A percentile compares a stretch with the other conserved stretches of the same genome.
These are phyloP conservation scores for Moricandia arvensis DNA, from an alignment of 345 rosid genomes.

Conservation along the genomic window DNA sequence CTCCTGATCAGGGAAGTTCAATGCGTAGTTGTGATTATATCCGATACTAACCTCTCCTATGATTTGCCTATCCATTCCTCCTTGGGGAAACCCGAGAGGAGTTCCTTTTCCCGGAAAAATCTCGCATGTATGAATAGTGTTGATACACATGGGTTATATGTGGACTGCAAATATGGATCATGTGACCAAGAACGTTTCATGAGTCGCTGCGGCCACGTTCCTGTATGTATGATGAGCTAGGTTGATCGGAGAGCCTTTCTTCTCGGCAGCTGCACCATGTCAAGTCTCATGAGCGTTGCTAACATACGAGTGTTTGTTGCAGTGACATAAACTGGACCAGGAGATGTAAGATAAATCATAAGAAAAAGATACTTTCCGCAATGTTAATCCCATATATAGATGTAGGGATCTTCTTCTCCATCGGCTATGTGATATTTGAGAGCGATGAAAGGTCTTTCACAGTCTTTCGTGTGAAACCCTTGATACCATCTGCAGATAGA, in stretches of 20 bases:
- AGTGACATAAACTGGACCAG: slow-evolving; percentile 66
- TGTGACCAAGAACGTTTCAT: slow-evolving; percentile 64
- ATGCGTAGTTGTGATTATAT: slow-evolving; percentile 83
- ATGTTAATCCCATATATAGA: not conserved
- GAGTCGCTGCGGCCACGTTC: slow-evolving; percentile 88
- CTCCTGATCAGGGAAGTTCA: slow-evolving; percentile 62
- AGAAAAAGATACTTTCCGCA: too few species aligned
- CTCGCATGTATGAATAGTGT: slow-evolving; percentile 81
- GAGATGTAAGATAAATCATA: slow-evolving; percentile 19
- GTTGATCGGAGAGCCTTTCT: slow-evolving; percentile 73
- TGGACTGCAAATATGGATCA: slow-evolving; percentile 72
- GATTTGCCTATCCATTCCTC: slow-evolving; percentile 71
- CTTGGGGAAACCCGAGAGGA: slow-evolving; percentile 66
- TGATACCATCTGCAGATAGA: slow-evolving; percentile 59
- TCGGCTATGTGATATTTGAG: slow-evolving; percentile 65
- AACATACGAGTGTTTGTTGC: slow-evolving; percentile 77
- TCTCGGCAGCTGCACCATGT: slow-evolving; percentile 83
- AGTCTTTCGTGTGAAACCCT: slow-evolving; percentile 62
- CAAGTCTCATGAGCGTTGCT: slow-evolving; percentile 67
- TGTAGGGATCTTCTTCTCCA: slow-evolving; percentile 63
- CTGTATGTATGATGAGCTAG: slow-evolving; percentile 97
- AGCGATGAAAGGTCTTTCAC: slow-evolving; percentile 63
- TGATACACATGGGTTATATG: slow-evolving; percentile 82
- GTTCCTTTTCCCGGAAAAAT: slow-evolving; percentile 67
- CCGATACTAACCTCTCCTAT: slow-evolving; percentile 79